A percentile compares a stretch with the other conserved stretches of the same genome.
These are phyloP conservation scores for Pythium biforme DNA, from an alignment of 352 stramenopile genomes.

Conservation along the genomic window DNA sequence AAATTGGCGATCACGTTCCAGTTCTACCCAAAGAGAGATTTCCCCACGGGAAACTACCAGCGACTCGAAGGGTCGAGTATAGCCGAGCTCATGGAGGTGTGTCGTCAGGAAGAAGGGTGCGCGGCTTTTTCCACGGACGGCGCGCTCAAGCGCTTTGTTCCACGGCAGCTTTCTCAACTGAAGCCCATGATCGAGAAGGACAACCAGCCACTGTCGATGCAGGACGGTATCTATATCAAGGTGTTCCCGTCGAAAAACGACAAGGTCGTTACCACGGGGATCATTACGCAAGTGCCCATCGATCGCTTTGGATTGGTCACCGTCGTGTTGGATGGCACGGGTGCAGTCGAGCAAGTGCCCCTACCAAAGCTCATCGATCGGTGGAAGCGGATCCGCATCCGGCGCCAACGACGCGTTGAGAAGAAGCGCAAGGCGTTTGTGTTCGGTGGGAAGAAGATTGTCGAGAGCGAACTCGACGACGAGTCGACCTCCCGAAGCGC, in stretches of 20 bases:
- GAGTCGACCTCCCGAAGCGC: slow-evolving; percentile 22
- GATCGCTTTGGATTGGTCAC: slow-evolving; percentile 64
- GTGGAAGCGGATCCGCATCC: slow-evolving; percentile 61
- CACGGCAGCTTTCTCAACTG: slow-evolving; percentile 69
- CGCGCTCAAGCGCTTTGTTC: slow-evolving; percentile 73
- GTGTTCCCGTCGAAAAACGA: slow-evolving; percentile 48
- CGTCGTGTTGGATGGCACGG: slow-evolving; percentile 60
- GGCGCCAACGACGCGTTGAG: slow-evolving; percentile 29
- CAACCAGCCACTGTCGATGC: slow-evolving; percentile 24
- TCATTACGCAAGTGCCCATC: slow-evolving; percentile 46
- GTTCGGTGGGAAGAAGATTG: slow-evolving; percentile 35
- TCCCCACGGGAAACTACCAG: slow-evolving; percentile 64
- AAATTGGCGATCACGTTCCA: slow-evolving; percentile 70
- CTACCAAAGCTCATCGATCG: slow-evolving; percentile 59
- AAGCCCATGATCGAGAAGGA: slow-evolving; percentile 36
- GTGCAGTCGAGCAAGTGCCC: slow-evolving; percentile 44
- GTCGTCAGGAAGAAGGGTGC: slow-evolving; percentile 65
- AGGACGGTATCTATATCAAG: slow-evolving; percentile 65
- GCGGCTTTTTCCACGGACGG: slow-evolving; percentile 73
- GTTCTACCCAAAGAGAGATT: slow-evolving; percentile 76
- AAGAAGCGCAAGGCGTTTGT: slow-evolving; percentile 45
- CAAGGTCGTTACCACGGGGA: slow-evolving; percentile 46
- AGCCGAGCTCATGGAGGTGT: slow-evolving; percentile 51
- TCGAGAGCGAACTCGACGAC: slow-evolving; percentile 7
- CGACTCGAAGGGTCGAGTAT: slow-evolving; percentile 38